Evolutionary conservation across 495 filamentous ascomycete genomes (phyloP).

Genomic region (Penicillium canescens): DNA sequence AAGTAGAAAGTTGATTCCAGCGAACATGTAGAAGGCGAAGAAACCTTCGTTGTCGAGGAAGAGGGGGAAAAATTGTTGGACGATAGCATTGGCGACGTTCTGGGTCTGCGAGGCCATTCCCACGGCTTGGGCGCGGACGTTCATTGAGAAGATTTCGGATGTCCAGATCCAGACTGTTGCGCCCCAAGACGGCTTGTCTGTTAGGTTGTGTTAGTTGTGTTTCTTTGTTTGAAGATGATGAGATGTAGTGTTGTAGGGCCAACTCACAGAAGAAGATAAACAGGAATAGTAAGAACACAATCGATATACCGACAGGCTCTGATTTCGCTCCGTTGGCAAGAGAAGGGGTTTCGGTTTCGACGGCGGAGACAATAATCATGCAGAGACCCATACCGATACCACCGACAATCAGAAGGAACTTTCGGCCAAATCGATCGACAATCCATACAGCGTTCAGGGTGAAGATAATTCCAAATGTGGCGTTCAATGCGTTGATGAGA

Average conservation of each 20-base stretch:
- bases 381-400: slow-evolving; percentile 70
- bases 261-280: slow-evolving; percentile 65
- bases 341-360: slow-evolving; percentile 61
- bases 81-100: slow-evolving; percentile 64
- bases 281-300: slow-evolving; percentile 62
- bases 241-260: not conserved
- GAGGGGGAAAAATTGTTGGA: slow-evolving; percentile 67
- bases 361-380: slow-evolving; percentile 65
- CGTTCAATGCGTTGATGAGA: slow-evolving; percentile 67
- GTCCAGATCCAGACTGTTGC: slow-evolving; percentile 70
- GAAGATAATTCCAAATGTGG: slow-evolving; percentile 66
- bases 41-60: slow-evolving; percentile 60
- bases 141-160: slow-evolving; percentile 65
- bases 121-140: slow-evolving; percentile 66
- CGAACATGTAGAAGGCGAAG: slow-evolving; percentile 54
- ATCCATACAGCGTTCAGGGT: slow-evolving; percentile 73
- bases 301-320: slow-evolving; percentile 59
- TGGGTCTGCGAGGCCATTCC: slow-evolving; percentile 68
- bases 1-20: slow-evolving; percentile 55
- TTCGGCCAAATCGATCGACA: slow-evolving; percentile 68
- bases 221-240: not conserved
- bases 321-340: slow-evolving; percentile 47
- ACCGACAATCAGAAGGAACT: slow-evolving; percentile 65
- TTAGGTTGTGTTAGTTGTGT: slow-evolving; percentile 14
- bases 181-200: slow-evolving; percentile 67